Conservation (phyloP, 306 rosid species). For the Sechiopsis laciniata region DNA sequence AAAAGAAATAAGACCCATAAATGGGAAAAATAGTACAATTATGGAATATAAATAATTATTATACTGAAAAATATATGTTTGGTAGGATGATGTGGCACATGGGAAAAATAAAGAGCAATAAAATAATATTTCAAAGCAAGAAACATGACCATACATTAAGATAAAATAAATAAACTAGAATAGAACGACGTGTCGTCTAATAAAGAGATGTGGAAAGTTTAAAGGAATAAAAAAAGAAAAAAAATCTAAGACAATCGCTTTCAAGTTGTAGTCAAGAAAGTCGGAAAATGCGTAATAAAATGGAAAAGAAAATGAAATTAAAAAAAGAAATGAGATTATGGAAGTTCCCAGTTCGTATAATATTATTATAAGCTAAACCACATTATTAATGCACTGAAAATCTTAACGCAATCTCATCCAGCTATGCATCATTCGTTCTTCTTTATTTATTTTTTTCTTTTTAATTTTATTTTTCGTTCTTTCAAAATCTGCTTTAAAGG, state of each 20-base stretch:
- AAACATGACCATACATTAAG: constrained; percentile 13
- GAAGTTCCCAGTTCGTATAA: constrained; percentile 29
- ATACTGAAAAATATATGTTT: background rate
- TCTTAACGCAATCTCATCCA: constrained; percentile 43
- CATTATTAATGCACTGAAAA: constrained; percentile 48
- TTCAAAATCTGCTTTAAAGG: constrained; percentile 2
- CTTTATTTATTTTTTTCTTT: background rate
- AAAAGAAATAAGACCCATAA: background rate
- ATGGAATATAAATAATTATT: background rate
- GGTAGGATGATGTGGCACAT: constrained; percentile 19
- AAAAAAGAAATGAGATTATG: constrained; percentile 22
- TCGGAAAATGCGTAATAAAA: constrained; percentile 25
- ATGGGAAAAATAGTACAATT: background rate
- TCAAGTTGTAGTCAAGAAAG: constrained; percentile 59
- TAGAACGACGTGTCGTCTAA: constrained; percentile 10
- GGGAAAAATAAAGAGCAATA: background rate
- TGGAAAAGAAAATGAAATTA: constrained; percentile 19
- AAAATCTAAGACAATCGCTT: constrained; percentile 68
- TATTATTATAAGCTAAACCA: constrained; percentile 24
- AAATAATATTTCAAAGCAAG: background rate
- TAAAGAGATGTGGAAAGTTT: constrained; percentile 8
- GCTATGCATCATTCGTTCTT: constrained; percentile 11
- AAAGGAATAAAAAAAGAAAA: constrained; percentile 26
- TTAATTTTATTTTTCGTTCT: background rate
- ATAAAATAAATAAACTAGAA: background rate